Conservation (phyloP, 805 yeast genomes). For the Saturnispora kantuleensis region DNA sequence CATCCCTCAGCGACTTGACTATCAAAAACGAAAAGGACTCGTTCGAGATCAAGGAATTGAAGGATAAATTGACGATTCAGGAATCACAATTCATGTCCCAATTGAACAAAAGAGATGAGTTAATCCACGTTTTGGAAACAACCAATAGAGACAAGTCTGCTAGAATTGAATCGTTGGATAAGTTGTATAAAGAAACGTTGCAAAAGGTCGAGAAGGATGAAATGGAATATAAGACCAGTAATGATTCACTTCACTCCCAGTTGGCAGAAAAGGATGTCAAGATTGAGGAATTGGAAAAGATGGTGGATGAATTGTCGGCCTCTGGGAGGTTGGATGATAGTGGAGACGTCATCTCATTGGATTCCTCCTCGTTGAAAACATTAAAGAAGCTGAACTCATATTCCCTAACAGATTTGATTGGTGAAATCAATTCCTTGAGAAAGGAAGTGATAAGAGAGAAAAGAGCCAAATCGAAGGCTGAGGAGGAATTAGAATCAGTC, state of each 20-base stretch:
- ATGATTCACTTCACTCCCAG: constrained; percentile 28
- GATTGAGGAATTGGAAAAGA: constrained; percentile 34
- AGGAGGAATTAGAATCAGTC: constrained; percentile 59
- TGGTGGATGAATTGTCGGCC: constrained; percentile 32
- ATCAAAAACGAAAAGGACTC: constrained; percentile 34
- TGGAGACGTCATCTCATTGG: constrained; percentile 23
- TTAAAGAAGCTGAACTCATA: constrained; percentile 38
- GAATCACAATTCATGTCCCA: constrained; percentile 48
- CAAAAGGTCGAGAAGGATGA: constrained; percentile 30
- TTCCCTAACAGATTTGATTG: constrained; percentile 54
- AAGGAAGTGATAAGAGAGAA: constrained; percentile 61
- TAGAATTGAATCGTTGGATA: constrained; percentile 47
- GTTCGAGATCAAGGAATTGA: constrained; percentile 36
- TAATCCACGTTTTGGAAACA: constrained; percentile 46
- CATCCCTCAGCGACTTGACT: constrained; percentile 30
- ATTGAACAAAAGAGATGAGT: constrained; percentile 50
- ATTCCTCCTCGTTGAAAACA: constrained; percentile 39
- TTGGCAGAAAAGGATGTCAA: constrained; percentile 29
- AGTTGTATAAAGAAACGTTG: constrained; percentile 32
- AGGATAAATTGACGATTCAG: constrained; percentile 32
- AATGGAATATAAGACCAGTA: constrained; percentile 28
- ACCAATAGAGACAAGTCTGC: constrained; percentile 40
- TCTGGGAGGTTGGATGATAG: constrained; percentile 12
- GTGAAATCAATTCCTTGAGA: constrained; percentile 55
- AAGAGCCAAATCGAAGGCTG: constrained; percentile 59